Conservation (phyloP, 2,329 filamentous ascomycete genomes). For the Fusarium mangiferae region DNA sequence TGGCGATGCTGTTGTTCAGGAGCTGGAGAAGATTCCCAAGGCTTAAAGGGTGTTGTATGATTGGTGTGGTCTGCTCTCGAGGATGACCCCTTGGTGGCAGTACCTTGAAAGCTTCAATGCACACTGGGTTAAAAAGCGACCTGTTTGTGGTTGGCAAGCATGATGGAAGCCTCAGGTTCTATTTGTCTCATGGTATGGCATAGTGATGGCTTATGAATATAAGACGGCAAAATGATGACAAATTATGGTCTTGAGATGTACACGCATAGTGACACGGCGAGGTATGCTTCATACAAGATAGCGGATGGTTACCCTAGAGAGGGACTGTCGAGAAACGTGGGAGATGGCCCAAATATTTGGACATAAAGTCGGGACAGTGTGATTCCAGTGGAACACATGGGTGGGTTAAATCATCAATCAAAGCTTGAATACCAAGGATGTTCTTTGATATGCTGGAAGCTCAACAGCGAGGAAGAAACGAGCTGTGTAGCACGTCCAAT, state of each 20-base stretch:
- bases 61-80: background rate
- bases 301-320: background rate
- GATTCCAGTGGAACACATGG: background rate
- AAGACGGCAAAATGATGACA: background rate
- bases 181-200: background rate
- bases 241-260: background rate
- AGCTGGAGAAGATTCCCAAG: conserved; percentile 76
- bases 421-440: background rate
- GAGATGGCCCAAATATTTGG: background rate
- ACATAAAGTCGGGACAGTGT: background rate
- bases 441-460: background rate
- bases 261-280: background rate
- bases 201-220: background rate
- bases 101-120: background rate
- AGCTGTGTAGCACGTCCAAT: background rate
- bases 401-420: background rate
- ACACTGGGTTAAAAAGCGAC: background rate
- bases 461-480: background rate
- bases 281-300: background rate
- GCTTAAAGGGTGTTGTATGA: conserved; percentile 28
- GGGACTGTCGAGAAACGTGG: background rate
- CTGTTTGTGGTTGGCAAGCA: background rate
- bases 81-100: background rate
- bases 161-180: background rate
- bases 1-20: conserved; percentile 79